Base-by-base conservation (phyloP, 345 rosid species). In the Lagerstroemia speciosa region DNA sequence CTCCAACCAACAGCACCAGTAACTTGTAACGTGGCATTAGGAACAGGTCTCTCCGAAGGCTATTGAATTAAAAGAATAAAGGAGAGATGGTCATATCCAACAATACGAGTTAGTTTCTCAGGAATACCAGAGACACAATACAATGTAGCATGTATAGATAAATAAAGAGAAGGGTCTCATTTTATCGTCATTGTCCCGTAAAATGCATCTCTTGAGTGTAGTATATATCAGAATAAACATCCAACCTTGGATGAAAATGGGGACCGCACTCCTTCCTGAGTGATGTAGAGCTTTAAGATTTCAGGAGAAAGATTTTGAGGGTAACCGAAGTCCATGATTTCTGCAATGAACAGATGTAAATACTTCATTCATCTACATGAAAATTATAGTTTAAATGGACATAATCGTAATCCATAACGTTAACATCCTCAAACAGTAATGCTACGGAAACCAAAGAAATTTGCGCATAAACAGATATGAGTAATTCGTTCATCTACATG, bases 1-100 rank as follows among this genome's bases (percentile, higher is more conserved):
- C 98, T 86, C 98, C 98, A 94, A 67, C 99, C 99, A 76, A 94
- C 98, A 67, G 99, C 97, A 78, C 99, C 99, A 0, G 98, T 94
- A 78, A 91, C 99, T 94, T 94, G 99, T 76, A 91, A 83, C 33
- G 99, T 94, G 53, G 99, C 99, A 85, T 94, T 94, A 30, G 99
- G 99, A 50, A 91, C 95, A 68, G 98, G 90, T 83, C 76, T 94
- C 74, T 94, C 98, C 29, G 90, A 71, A 0, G 96, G 89, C 96
- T 89, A 69, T 78, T 78, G 12, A 55, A 64, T 50, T 63, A 67
- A 45, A 67, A 67, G 34, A 57, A 38, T 27, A 67, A 10, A 58
- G 52, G 71, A 68, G 29, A 30, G 48, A 63, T 30, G 19, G 40
- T 70, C 43, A 58, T 32, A 36, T 48, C 30, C 41, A 77, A 41